Evolutionary conservation across 2,329 filamentous ascomycete species (phyloP), one percentile per base, ranked within the genome.

Genomic region (Fusarium sacchari): DNA sequence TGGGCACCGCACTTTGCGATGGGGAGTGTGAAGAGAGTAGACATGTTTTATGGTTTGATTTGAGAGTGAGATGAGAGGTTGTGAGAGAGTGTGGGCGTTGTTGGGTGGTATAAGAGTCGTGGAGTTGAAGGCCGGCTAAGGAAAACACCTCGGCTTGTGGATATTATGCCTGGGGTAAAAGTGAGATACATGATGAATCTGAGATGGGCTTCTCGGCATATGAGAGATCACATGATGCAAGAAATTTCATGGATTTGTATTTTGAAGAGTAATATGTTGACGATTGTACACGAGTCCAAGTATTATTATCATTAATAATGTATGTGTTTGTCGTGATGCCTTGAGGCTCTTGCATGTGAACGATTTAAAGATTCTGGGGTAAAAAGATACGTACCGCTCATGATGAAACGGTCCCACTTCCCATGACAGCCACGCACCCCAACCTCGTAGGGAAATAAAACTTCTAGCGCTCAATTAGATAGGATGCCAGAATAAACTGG

Each of bases 1-100:
- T 87, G 83, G 59, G 81, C 68, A 59, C 80, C 82, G 72, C 82
- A 74, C 61, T 85, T 79, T 46, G 89, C 88, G 74, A 93, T 82
- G 15, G 87, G 88, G 83, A 93, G 75, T 57, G 79, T 77, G 77
- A 82, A 83, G 71, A 82, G 80, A n/a, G 74, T 43, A n/a, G 76
- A 64, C 72, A 75, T 78, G 57, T 49, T 62, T 15, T 53, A 34
- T 44, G 52, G 17, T 10, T 7, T n/a, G 13, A 17, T 14, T 5
- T 52, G 36, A 36, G 32, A 37, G n/a, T 37, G 44, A 17, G 30
- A 52, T 32, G 28, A 22, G 53, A 62, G 44, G 30, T 36, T 63
- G 32, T 55, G 34, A 53, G 40, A 39, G 47, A 43, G 24, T 49
- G 32, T 55, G 43, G 49, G 36, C 30, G 55, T 42, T 53, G n/a